Evolutionary conservation across 2,329 filamentous ascomycete species (phyloP).

Genomic region (Purpureocillium lavendulum): DNA sequence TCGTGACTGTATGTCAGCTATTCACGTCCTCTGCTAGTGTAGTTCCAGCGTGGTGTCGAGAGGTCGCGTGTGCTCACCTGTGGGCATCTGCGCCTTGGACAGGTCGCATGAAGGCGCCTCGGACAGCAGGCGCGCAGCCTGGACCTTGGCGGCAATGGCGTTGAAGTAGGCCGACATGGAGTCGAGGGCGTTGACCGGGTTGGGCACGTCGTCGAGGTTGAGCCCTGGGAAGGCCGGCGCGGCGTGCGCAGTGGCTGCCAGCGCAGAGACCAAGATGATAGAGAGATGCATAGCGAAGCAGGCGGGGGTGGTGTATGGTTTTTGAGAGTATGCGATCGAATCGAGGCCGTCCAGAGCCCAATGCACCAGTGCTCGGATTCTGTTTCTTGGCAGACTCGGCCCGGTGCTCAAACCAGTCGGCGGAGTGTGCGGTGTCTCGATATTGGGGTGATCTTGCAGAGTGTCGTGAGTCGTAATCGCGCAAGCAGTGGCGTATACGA

Average conservation of each 20-base stretch:
- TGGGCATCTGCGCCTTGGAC: conserved; percentile 41
- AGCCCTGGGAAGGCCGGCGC: conserved; percentile 32
- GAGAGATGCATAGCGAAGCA: conserved; percentile 51
- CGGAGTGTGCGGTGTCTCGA: too few species aligned
- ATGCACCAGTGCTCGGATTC: background rate
- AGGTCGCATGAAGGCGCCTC: conserved; percentile 44
- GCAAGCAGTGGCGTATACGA: too few species aligned
- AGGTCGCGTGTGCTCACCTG: conserved; percentile 36
- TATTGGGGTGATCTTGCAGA: too few species aligned
- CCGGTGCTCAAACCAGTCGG: background rate
- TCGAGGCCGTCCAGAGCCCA: too few species aligned
- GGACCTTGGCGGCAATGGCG: conserved; percentile 46
- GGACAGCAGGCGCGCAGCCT: conserved; percentile 33
- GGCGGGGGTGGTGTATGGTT: too few species aligned
- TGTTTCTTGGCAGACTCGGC: conserved; percentile 1
- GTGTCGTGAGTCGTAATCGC: too few species aligned
- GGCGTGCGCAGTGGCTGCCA: conserved; percentile 35
- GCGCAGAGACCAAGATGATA: conserved; percentile 33
- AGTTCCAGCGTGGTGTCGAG: too few species aligned
- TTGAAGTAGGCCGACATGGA: conserved; percentile 55
- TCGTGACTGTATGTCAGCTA: background rate
- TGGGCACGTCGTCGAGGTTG: conserved; percentile 26
- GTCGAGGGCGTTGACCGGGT: conserved; percentile 30
- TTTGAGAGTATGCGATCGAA: too few species aligned
- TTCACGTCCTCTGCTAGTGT: too few species aligned